phyloP scores from a whole-genome alignment of 2,329 filamentous ascomycete species.

The Penicillium occitanis region DNA sequence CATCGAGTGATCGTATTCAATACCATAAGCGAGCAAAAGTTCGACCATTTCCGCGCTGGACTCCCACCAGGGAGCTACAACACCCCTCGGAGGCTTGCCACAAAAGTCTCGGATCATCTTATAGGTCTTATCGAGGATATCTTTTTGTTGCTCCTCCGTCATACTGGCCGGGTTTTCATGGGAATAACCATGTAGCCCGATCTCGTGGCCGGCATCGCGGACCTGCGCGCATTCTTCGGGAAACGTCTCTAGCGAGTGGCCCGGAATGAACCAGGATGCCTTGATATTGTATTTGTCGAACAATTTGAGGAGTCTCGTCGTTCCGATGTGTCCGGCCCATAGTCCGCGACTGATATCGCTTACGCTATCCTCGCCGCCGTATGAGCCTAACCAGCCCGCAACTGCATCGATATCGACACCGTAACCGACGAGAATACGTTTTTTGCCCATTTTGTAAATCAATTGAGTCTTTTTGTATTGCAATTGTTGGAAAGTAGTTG shows the following conservation, averaged over 20 bases:
- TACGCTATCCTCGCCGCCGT: slow-evolving; percentile 69
- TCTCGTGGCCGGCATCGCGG: slow-evolving; percentile 64
- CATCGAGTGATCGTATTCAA: slow-evolving; percentile 49
- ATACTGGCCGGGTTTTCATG: slow-evolving; percentile 73
- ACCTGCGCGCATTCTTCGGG: slow-evolving; percentile 64
- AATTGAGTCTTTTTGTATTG: neutral
- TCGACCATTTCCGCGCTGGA: slow-evolving; percentile 64
- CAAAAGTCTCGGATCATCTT: slow-evolving; percentile 70
- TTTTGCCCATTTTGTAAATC: slow-evolving; percentile 40
- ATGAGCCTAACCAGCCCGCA: slow-evolving; percentile 72
- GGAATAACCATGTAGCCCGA: slow-evolving; percentile 68
- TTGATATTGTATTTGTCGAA: slow-evolving; percentile 73
- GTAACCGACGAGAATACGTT: slow-evolving; percentile 59
- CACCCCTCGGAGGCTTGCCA: slow-evolving; percentile 70
- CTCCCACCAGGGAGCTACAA: slow-evolving; percentile 76
- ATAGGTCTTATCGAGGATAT: slow-evolving; percentile 76
- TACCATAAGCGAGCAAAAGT: slow-evolving; percentile 44
- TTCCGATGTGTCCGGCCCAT: slow-evolving; percentile 67
- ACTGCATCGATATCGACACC: slow-evolving; percentile 76
- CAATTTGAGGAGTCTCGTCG: slow-evolving; percentile 65
- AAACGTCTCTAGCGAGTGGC: slow-evolving; percentile 65
- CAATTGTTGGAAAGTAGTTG: neutral
- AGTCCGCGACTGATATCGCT: slow-evolving; percentile 71
- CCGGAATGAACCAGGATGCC: slow-evolving; percentile 65
- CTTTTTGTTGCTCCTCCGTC: slow-evolving; percentile 71